These are phyloP conservation scores for Hansenula lynferdii DNA, from an alignment of 1,139 yeast species.

Conservation along the genomic window DNA sequence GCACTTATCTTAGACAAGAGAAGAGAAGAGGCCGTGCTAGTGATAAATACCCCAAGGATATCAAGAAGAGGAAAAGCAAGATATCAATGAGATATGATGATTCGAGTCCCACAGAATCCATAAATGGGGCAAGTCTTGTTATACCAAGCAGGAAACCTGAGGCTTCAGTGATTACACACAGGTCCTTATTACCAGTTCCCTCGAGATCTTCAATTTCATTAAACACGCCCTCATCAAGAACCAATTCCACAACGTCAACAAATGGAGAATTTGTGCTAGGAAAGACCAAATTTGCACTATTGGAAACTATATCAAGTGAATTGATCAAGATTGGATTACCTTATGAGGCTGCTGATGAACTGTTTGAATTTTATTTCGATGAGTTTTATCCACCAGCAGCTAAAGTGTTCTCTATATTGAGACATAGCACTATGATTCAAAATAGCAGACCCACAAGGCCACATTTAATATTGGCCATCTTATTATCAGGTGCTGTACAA, in stretches of 20 bases:
- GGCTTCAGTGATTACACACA: neutral
- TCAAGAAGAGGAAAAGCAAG: slow-evolving; percentile 17
- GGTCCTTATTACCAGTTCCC: neutral
- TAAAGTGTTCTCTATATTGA: slow-evolving; percentile 25
- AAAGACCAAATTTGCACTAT: slow-evolving; percentile 23
- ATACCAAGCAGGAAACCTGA: neutral
- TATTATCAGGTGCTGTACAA: slow-evolving; percentile 32
- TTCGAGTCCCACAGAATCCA: too few species aligned
- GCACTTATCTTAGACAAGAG: slow-evolving; percentile 33
- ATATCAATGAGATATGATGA: too few species aligned
- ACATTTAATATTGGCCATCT: slow-evolving; percentile 28
- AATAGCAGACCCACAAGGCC: slow-evolving; percentile 26
- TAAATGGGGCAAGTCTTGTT: neutral
- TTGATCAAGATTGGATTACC: slow-evolving; percentile 23
- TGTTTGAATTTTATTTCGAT: slow-evolving; percentile 31
- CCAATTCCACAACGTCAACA: slow-evolving; percentile 1
- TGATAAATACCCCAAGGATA: slow-evolving; percentile 24
- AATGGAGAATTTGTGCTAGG: slow-evolving; percentile 8
- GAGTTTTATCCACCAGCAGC: slow-evolving; percentile 18
- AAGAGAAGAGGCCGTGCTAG: slow-evolving; percentile 36
- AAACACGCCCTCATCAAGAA: neutral
- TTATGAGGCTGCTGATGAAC: slow-evolving; percentile 28
- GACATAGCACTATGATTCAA: slow-evolving; percentile 24
- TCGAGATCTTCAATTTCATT: neutral
- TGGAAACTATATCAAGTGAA: slow-evolving; percentile 20